A percentile compares a stretch with the other conserved stretches of the same genome.
phyloP scores from a whole-genome alignment of 139 green algal genomes.

The Choricystis sp. region DNA sequence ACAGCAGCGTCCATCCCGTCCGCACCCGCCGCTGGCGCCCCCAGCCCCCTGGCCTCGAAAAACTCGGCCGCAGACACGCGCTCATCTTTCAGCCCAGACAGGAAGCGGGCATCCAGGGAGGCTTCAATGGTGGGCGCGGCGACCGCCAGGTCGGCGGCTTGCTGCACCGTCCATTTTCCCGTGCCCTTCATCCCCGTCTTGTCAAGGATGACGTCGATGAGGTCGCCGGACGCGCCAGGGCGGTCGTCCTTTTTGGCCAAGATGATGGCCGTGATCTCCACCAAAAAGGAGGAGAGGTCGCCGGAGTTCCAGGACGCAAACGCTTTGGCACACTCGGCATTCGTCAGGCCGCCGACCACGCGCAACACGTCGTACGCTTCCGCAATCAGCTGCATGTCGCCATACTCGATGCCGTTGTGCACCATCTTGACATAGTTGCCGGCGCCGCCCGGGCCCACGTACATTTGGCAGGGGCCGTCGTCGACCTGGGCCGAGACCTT shows the following conservation, averaged over 20 bases:
- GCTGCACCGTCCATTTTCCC: slow-evolving; percentile 99
- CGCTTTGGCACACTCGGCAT: slow-evolving; percentile 71
- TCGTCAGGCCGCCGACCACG: slow-evolving; percentile 82
- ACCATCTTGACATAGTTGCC: slow-evolving; percentile 99
- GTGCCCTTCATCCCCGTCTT: slow-evolving; percentile 70
- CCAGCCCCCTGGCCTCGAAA: slow-evolving; percentile 28
- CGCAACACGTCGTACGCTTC: slow-evolving; percentile 96
- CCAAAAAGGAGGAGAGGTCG: slow-evolving; percentile 78
- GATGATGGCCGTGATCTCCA: slow-evolving; percentile 91
- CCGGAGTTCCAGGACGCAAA: slow-evolving; percentile 88
- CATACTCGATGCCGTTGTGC: slow-evolving; percentile 99
- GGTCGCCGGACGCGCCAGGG: slow-evolving; percentile 35
- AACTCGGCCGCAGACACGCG: slow-evolving; percentile 55
- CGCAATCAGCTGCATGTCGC: slow-evolving; percentile 98
- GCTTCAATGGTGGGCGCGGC: slow-evolving; percentile 88
- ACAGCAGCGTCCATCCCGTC: slow-evolving; percentile 61
- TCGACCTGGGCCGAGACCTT: slow-evolving; percentile 94
- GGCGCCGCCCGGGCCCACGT: slow-evolving; percentile 47
- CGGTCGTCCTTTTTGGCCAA: slow-evolving; percentile 67
- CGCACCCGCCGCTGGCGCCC: slow-evolving; percentile 13
- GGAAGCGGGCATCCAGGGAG: slow-evolving; percentile 79
- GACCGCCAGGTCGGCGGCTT: slow-evolving; percentile 87
- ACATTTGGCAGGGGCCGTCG: slow-evolving; percentile 83
- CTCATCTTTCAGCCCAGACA: slow-evolving; percentile 82
- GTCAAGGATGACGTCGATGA: slow-evolving; percentile 96